Percentiles rank a stretch among this genome's conserved stretches.
These are phyloP conservation scores for Aspergillus pseudonomiae DNA, from an alignment of 2,329 filamentous ascomycete species.

Conservation along the genomic window DNA sequence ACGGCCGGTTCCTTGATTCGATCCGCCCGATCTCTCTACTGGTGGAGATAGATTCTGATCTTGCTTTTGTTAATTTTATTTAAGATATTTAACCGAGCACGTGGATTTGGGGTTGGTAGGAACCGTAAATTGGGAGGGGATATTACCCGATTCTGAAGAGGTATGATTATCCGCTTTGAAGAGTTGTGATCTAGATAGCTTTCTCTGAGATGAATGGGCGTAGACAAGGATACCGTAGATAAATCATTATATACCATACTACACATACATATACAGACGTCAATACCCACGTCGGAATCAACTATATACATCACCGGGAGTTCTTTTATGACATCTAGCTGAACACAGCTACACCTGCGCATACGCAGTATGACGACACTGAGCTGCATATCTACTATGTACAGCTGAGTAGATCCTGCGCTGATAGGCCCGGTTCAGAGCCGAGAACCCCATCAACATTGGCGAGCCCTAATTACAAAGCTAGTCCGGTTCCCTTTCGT, in stretches of 20 bases:
- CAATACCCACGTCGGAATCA: not conserved
- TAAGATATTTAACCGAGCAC: not conserved
- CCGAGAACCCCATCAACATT: not conserved
- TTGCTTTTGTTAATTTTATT: not conserved
- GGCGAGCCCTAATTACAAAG: conserved; percentile 39
- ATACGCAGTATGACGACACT: not conserved
- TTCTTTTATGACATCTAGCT: too few relatives aligned
- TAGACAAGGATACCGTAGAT: too few relatives aligned
- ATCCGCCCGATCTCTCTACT: not conserved
- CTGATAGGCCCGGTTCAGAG: not conserved
- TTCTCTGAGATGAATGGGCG: not conserved
- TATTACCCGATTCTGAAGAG: not conserved
- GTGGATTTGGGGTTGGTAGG: not conserved
- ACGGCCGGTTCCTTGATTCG: not conserved
- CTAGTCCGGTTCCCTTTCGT: conserved; percentile 84
- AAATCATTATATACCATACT: not conserved
- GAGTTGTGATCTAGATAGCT: too few relatives aligned
- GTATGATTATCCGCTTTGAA: not conserved
- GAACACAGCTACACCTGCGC: not conserved
- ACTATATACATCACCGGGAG: not conserved
- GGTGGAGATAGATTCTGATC: not conserved
- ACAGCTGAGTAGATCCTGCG: not conserved
- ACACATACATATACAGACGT: conserved; percentile 2
- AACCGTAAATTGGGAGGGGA: not conserved
- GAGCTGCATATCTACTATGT: not conserved